These are phyloP conservation scores for Astragalus glycyphyllos DNA, from an alignment of 306 rosid species.

Conservation along the genomic window DNA sequence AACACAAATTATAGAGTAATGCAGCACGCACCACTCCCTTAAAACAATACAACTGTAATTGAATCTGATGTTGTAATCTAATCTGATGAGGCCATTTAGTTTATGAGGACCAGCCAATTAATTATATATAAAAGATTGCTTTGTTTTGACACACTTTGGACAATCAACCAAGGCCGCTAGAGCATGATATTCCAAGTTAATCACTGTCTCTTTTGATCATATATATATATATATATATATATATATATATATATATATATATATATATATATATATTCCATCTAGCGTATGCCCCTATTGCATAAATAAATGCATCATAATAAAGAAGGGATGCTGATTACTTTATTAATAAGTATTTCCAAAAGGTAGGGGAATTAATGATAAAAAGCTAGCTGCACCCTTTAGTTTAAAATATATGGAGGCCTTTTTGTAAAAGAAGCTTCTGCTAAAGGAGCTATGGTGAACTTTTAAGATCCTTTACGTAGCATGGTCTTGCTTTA, in stretches of 20 bases:
- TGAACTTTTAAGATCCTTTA: conserved; percentile 17
- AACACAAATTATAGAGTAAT: neutral
- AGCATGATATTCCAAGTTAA: conserved; percentile 45
- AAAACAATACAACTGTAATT: conserved; percentile 11
- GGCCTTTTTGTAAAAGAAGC: conserved; percentile 40
- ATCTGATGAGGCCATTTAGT: conserved; percentile 38
- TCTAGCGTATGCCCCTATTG: conserved; percentile 32
- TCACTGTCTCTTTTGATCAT: conserved; percentile 46
- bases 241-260: no score
- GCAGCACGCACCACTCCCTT: neutral
- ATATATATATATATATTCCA: conserved; percentile 26
- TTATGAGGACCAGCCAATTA: conserved; percentile 41
- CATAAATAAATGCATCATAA: conserved; percentile 37
- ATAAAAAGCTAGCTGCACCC: conserved; percentile 40
- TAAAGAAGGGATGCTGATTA: conserved; percentile 41
- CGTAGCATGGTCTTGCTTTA: conserved; percentile 23
- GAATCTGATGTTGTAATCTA: conserved; percentile 21
- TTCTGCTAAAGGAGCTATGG: neutral
- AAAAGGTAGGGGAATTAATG: conserved; percentile 51
- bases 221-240: conserved; percentile 11
- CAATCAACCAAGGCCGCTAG: no score
- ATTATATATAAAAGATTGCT: conserved; percentile 20
- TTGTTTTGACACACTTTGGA: conserved; percentile 14
- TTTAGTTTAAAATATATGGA: conserved; percentile 37
- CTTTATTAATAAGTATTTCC: conserved; percentile 39